phyloP scores from a whole-genome alignment of 257 asterid genomes.

The Nicotiana undulata region DNA sequence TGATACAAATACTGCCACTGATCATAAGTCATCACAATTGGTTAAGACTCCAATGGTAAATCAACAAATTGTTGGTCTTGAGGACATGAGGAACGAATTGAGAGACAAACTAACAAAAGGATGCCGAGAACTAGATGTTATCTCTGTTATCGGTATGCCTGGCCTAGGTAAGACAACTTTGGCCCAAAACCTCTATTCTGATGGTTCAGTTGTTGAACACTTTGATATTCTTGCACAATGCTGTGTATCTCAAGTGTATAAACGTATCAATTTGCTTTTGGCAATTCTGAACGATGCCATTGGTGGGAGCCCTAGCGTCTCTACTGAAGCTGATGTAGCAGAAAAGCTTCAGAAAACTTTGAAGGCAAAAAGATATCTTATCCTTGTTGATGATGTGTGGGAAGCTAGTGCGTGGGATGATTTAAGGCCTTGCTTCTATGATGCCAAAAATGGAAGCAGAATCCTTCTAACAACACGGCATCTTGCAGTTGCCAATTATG shows the following conservation, averaged over 20 bases:
- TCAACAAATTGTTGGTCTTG: not conserved
- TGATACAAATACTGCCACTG: not conserved
- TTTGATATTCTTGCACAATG: constrained; percentile 1
- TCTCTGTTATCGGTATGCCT: not conserved
- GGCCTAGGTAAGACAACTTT: constrained; percentile 7
- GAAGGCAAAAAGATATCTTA: too few relatives aligned
- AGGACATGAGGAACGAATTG: not conserved
- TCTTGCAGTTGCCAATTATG: not conserved
- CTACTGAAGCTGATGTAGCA: not conserved
- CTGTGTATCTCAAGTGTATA: not conserved
- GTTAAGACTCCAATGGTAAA: not conserved
- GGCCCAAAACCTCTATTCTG: not conserved
- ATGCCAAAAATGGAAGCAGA: too few relatives aligned
- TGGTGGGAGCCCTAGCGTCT: not conserved
- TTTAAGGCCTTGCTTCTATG: too few relatives aligned
- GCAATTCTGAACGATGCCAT: not conserved
- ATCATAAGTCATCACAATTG: not conserved
- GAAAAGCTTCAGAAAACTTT: too few relatives aligned
- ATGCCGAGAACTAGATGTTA: not conserved
- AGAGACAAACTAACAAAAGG: not conserved
- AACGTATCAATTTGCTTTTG: not conserved
- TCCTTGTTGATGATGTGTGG: too few relatives aligned
- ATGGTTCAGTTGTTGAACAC: not conserved
- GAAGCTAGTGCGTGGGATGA: too few relatives aligned
- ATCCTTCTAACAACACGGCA: too few relatives aligned